phyloP scores from a whole-genome alignment of 306 rosid genomes.

The Rubus parviflorus region DNA sequence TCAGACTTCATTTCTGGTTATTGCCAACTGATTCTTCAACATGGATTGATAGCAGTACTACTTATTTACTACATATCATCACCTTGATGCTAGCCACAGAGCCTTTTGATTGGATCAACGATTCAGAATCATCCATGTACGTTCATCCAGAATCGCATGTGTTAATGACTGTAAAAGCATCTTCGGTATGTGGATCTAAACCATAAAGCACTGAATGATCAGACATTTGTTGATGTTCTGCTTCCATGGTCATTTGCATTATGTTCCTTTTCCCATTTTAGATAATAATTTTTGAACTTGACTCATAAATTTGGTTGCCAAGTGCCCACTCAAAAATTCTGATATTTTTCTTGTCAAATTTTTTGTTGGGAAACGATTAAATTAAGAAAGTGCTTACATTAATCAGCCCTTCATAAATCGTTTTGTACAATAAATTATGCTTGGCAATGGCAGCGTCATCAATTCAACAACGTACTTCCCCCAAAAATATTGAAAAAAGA shows the following conservation, averaged over 20 bases:
- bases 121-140: neutral
- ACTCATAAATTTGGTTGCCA: neutral
- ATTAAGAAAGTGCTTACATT: neutral
- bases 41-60: too few relatives aligned
- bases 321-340: neutral
- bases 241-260: neutral
- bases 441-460: neutral
- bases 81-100: neutral
- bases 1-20: neutral
- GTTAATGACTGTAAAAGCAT: neutral
- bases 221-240: neutral
- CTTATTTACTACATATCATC: neutral
- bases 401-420: neutral
- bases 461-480: neutral
- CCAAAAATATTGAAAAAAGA: neutral
- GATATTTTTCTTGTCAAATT: neutral
- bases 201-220: neutral
- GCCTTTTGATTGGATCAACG: neutral
- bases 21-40: neutral
- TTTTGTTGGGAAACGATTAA: neutral
- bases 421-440: neutral
- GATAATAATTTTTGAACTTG: neutral
- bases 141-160: neutral
- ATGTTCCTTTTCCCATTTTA: neutral
- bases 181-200: neutral